These are phyloP conservation scores for Cucurbitaria berberidis DNA, from an alignment of 2,329 filamentous ascomycete species.

Conservation along the genomic window DNA sequence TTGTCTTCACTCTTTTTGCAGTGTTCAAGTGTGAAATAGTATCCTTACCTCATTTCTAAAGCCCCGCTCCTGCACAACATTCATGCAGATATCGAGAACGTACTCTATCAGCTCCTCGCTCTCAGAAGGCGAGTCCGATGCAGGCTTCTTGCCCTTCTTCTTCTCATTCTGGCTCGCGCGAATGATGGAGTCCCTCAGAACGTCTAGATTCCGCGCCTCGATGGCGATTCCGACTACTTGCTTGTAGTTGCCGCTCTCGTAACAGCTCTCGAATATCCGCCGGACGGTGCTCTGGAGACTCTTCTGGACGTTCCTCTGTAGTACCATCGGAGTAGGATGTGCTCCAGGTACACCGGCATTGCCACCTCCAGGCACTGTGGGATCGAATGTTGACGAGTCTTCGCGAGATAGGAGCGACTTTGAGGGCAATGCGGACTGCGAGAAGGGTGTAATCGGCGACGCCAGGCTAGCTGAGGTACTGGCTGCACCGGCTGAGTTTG, in stretches of 20 bases:
- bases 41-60: slow-evolving; percentile 70
- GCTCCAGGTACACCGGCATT: slow-evolving; percentile 61
- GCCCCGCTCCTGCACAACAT: slow-evolving; percentile 90
- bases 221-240: slow-evolving; percentile 97
- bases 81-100: slow-evolving; percentile 94
- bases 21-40: neutral
- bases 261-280: slow-evolving; percentile 88
- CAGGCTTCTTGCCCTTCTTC: slow-evolving; percentile 63
- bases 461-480: slow-evolving; percentile 71
- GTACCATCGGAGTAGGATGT: slow-evolving; percentile 66
- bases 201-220: slow-evolving; percentile 88
- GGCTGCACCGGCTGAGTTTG: slow-evolving; percentile 67
- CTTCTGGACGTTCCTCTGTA: slow-evolving; percentile 75
- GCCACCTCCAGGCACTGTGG: slow-evolving; percentile 61
- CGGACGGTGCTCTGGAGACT: slow-evolving; percentile 85
- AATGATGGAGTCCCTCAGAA: slow-evolving; percentile 84
- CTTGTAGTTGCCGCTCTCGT: slow-evolving; percentile 83
- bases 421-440: slow-evolving; percentile 87
- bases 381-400: slow-evolving; percentile 68
- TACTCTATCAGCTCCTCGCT: slow-evolving; percentile 98
- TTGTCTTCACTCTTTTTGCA: neutral
- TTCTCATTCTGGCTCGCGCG: slow-evolving; percentile 88
- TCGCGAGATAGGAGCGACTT: slow-evolving; percentile 93
- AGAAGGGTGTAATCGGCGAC: slow-evolving; percentile 93
- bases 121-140: slow-evolving; percentile 61